A percentile compares a stretch with the other conserved stretches of the same genome.
These are phyloP conservation scores for Paramecium caudatum DNA, from an alignment of 73 alveolate genomes.

Conservation along the genomic window DNA sequence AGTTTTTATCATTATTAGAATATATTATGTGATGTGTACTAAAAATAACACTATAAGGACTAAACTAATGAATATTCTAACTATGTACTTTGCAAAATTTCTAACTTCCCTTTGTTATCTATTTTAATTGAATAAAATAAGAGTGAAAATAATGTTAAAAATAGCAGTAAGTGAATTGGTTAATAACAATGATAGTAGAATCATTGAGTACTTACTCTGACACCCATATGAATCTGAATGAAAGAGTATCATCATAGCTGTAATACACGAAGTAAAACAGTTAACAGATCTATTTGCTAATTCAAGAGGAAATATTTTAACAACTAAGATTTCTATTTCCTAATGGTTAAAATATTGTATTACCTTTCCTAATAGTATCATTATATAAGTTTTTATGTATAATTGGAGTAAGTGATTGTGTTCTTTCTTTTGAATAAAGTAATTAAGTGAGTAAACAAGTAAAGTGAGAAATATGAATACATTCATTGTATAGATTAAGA, in stretches of 20 bases:
- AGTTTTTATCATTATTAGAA: neutral
- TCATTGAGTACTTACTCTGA: constrained; percentile 15
- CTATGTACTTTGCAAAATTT: constrained; percentile 6
- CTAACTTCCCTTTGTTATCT: constrained; percentile 18
- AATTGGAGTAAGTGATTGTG: neutral
- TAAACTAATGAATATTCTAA: neutral
- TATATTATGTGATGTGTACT: neutral
- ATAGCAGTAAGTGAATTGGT: constrained; percentile 9
- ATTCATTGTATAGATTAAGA: constrained; percentile 44
- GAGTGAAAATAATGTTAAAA: constrained; percentile 6
- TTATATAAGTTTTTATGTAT: neutral
- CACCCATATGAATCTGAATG: neutral
- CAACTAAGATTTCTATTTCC: constrained; percentile 33
- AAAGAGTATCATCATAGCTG: neutral
- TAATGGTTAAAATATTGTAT: neutral
- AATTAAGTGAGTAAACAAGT: constrained; percentile 47
- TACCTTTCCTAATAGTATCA: constrained; percentile 40
- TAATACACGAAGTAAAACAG: constrained; percentile 7
- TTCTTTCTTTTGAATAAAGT: neutral
- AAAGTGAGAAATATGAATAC: constrained; percentile 35
- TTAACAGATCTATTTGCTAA: constrained; percentile 54
- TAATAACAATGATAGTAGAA: neutral
- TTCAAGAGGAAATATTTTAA: constrained; percentile 24
- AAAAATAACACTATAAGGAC: neutral
- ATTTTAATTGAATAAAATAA: constrained; percentile 38